Conservation (phyloP, 1,139 yeast genomes). For the Blastobotrys apis region DNA sequence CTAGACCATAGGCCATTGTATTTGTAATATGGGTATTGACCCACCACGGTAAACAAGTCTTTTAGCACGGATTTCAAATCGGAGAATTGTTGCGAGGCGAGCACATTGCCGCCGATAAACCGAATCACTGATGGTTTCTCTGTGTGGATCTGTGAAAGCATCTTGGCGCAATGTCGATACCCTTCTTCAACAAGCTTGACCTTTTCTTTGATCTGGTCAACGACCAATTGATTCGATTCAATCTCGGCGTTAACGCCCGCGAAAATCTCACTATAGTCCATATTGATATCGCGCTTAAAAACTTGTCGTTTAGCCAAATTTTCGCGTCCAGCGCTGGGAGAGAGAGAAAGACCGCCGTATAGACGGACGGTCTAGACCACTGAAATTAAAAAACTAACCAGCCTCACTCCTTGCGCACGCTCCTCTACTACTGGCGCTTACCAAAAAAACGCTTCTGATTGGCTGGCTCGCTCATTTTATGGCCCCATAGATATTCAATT, state of each 20-base stretch:
- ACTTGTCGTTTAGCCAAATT: no score
- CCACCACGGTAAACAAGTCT: conserved; percentile 11
- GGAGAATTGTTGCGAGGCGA: conserved; percentile 8
- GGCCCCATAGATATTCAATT: no score
- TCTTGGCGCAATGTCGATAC: conserved; percentile 15
- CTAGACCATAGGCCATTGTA: conserved; percentile 28
- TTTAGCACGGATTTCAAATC: conserved; percentile 11
- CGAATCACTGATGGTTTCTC: conserved; percentile 10
- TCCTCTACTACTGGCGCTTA: no score
- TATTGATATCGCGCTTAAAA: conserved; percentile 1
- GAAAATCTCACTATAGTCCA: conserved; percentile 9
- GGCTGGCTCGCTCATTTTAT: no score
- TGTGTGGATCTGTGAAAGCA: conserved; percentile 20
- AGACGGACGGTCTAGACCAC: no score
- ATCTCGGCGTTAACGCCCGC: conserved; percentile 14
- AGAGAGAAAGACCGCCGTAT: no score
- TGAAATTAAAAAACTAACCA: no score
- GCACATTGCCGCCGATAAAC: conserved; percentile 10
- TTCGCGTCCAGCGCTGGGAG: no score
- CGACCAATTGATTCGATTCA: conserved; percentile 9
- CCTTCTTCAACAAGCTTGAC: conserved; percentile 18
- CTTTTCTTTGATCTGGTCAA: conserved; percentile 15
- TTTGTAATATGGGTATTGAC: conserved; percentile 25
- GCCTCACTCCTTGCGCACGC: neutral
- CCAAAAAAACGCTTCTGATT: no score